phyloP scores from a whole-genome alignment of 352 stramenopile genomes.

The Phytophthora sp. region DNA sequence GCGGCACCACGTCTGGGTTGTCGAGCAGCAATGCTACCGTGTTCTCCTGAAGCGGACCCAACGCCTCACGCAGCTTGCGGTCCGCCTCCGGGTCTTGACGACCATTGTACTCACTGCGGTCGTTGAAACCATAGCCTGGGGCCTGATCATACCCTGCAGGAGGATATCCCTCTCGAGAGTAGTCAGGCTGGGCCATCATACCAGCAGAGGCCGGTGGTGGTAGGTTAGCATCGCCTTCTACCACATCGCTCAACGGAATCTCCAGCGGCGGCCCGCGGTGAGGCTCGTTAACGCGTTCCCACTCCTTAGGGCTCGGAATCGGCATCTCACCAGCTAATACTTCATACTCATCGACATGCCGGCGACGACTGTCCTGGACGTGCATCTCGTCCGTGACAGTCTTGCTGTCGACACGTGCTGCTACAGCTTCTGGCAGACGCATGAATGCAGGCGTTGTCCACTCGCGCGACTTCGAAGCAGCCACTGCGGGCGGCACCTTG shows the following conservation, averaged over 20 bases:
- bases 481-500: conserved; percentile 57
- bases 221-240: conserved; percentile 29
- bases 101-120: conserved; percentile 35
- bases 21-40: conserved; percentile 79
- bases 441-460: conserved; percentile 74
- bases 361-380: conserved; percentile 67
- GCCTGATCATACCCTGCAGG: conserved; percentile 28
- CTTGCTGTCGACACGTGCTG: conserved; percentile 34
- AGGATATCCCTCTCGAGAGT: conserved; percentile 28
- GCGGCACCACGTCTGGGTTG: conserved; percentile 74
- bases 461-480: conserved; percentile 55
- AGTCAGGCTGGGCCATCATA: conserved; percentile 21
- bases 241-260: conserved; percentile 76
- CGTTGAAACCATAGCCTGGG: conserved; percentile 26
- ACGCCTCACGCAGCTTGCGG: conserved; percentile 59
- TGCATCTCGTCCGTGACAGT: conserved; percentile 67
- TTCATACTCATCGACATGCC: conserved; percentile 84
- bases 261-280: conserved; percentile 59
- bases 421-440: conserved; percentile 62
- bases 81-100: conserved; percentile 60
- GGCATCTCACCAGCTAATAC: conserved; percentile 83
- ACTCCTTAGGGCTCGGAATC: conserved; percentile 79
- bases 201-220: conserved; percentile 22
- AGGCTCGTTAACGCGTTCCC: conserved; percentile 67
- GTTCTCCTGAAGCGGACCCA: conserved; percentile 73